Evolutionary conservation across 1,139 yeast species (phyloP).

Genomic region (Pichia sp.): DNA sequence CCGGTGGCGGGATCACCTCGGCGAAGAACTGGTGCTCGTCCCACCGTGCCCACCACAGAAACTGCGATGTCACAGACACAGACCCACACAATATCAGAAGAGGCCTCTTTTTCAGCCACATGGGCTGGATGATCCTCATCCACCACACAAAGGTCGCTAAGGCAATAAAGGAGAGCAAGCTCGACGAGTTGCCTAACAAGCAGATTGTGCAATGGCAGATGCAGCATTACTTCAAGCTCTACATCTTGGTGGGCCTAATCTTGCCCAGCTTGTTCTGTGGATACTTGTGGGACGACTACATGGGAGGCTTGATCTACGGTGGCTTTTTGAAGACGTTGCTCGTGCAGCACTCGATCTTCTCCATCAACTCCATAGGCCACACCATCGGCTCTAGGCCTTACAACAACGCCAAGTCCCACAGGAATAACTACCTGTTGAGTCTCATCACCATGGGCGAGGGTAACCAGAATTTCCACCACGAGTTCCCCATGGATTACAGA

Average conservation of each 20-base stretch:
- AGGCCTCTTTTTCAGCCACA: slow-evolving; percentile 56
- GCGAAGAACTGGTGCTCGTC: slow-evolving; percentile 60
- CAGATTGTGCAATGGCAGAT: slow-evolving; percentile 58
- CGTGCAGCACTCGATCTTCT: slow-evolving; percentile 52
- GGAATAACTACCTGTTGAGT: slow-evolving; percentile 42
- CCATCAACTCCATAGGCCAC: slow-evolving; percentile 62
- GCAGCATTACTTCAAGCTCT: slow-evolving; percentile 41
- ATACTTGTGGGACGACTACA: slow-evolving; percentile 42
- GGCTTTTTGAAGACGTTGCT: slow-evolving; percentile 55
- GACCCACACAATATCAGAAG: slow-evolving; percentile 64
- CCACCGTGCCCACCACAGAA: slow-evolving; percentile 69
- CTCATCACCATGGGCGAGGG: slow-evolving; percentile 64
- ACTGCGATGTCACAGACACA: slow-evolving; percentile 54
- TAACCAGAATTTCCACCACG: slow-evolving; percentile 67
- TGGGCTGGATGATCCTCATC: slow-evolving; percentile 58
- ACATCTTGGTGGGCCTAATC: slow-evolving; percentile 43
- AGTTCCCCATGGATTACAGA: slow-evolving; percentile 66
- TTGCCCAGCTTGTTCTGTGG: slow-evolving; percentile 48
- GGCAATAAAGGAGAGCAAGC: slow-evolving; percentile 35
- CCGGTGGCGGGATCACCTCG: slow-evolving; percentile 62
- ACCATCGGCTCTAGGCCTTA: slow-evolving; percentile 55
- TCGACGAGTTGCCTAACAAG: slow-evolving; percentile 34
- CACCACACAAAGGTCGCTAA: slow-evolving; percentile 43
- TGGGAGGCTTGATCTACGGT: slow-evolving; percentile 57
- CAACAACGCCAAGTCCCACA: slow-evolving; percentile 59